Percentiles rank a stretch among this genome's conserved stretches.
phyloP scores from a whole-genome alignment of 164 flowering plant genomes.

The Chimonanthus praecox region DNA sequence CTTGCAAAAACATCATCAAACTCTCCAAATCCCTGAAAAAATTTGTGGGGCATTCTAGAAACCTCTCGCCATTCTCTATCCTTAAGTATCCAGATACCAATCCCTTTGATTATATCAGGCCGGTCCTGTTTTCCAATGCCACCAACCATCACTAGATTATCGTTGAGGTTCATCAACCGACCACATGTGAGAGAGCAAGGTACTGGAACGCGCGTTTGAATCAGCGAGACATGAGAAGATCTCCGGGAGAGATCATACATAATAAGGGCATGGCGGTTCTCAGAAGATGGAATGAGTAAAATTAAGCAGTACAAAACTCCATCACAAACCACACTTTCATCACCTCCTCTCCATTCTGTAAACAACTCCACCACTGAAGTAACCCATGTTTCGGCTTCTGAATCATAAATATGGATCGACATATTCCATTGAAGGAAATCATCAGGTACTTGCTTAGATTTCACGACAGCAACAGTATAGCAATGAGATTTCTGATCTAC shows the following conservation, averaged over 20 bases:
- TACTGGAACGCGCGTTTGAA: constrained; percentile 50
- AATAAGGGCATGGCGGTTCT: constrained; percentile 64
- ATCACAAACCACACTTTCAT: constrained; percentile 78
- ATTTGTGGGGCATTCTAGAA: constrained; percentile 79
- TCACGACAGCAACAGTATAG: constrained; percentile 60
- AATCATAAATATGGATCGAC: constrained; percentile 63
- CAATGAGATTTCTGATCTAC: constrained; percentile 35
- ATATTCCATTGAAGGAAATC: constrained; percentile 81
- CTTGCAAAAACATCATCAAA: constrained; percentile 90
- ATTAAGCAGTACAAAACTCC: constrained; percentile 70
- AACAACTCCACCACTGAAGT: constrained; percentile 58
- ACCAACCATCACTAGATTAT: constrained; percentile 87
- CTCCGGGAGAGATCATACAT: constrained; percentile 47
- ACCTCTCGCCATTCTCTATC: constrained; percentile 79
- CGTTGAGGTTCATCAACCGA: constrained; percentile 77
- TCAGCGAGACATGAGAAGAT: constrained; percentile 43
- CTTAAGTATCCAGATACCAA: constrained; percentile 74
- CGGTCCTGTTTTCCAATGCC: constrained; percentile 84
- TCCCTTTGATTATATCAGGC: constrained; percentile 82
- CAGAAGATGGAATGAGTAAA: constrained; percentile 70
- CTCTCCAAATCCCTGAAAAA: constrained; percentile 93
- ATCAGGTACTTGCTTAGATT: constrained; percentile 79
- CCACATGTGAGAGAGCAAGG: constrained; percentile 94
- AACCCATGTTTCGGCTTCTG: constrained; percentile 58
- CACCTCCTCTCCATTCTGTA: constrained; percentile 89